Base-by-base conservation (phyloP, 2,329 filamentous ascomycete species). In the Colletotrichum cereale region DNA sequence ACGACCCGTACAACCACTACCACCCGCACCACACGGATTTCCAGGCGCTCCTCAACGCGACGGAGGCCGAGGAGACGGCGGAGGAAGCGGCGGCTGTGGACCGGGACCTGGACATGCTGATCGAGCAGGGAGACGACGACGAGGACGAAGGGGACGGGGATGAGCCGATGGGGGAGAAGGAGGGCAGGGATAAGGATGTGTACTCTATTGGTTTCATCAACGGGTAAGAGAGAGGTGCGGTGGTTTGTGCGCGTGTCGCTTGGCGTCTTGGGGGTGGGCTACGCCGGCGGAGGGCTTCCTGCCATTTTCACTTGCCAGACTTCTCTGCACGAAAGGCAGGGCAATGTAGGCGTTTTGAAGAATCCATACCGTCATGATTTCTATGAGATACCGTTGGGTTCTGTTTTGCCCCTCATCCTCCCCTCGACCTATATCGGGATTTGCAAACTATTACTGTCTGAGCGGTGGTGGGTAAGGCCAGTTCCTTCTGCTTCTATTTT, bases 21-120 rank as follows among this genome's bases (percentile, higher is more conserved):
- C 78, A 82, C 66, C 67, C 70, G 18, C 70, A 72, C 14, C 67
- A 87, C 34, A 80, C 85, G 0, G 84, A 88, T 55, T 88, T 89
- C 75, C 86, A 89, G 66, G 86, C 86, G 0, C 78, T 89, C 2
- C 83, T 89, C 3, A 84, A 86, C 75, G 86, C 84, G 2, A 83
- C 84, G 0, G 84, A 83, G 61, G 78, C 75, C 12, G 67, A 66
- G 40, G 76, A 79, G 44, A 76, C 81, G 14, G 82, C 81, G 3
- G 80, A 83, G 10, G 82, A 84, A 53, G 80, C 72, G 21, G 74
- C 76, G 1, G 78, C 83, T 1, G 83, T 86, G 38, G 85, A 87
- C 48, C 80, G 82, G 21, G 86, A 88, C 66, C 74, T 88, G 73
- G 86, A 87, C 55, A 87, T 88, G 85, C 74, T 88, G 67, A 86